Evolutionary conservation across 2,329 filamentous ascomycete species (phyloP).

Genomic region (Claviceps citrina): DNA sequence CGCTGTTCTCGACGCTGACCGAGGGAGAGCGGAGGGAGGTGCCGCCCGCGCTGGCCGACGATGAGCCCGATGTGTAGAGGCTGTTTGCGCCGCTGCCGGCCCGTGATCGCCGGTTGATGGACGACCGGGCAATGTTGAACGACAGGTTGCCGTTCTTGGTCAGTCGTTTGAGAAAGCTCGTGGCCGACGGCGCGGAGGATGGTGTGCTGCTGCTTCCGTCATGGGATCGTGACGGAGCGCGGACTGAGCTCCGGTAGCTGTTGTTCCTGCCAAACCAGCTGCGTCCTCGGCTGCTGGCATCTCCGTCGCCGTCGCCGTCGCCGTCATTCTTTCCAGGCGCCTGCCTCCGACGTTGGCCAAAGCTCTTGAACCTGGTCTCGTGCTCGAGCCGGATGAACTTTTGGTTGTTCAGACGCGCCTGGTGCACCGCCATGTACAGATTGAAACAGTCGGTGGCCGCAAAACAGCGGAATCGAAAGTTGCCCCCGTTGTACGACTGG

Average conservation of each 20-base stretch:
- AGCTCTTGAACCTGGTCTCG: conserved; percentile 57
- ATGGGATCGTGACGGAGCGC: conserved; percentile 51
- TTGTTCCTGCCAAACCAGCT: conserved; percentile 50
- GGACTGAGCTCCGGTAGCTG: conserved; percentile 46
- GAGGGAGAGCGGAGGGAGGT: conserved; percentile 38
- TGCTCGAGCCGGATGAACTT: conserved; percentile 61
- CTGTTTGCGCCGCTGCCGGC: conserved; percentile 40
- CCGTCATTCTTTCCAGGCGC: conserved; percentile 6
- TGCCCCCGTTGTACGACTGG: conserved; percentile 44
- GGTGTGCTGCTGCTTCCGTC: conserved; percentile 55
- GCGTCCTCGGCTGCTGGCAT: conserved; percentile 14
- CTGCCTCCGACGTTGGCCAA: conserved; percentile 39
- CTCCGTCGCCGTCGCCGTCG: not conserved
- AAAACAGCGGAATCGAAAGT: conserved; percentile 80
- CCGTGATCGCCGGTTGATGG: conserved; percentile 42
- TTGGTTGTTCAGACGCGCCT: conserved; percentile 79
- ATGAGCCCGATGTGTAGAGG: no score
- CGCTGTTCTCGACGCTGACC: conserved; percentile 36
- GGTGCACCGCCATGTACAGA: conserved; percentile 76
- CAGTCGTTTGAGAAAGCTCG: conserved; percentile 68
- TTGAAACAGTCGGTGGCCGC: conserved; percentile 62
- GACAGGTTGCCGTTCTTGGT: conserved; percentile 51
- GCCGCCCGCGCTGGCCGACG: no score
- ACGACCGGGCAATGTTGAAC: conserved; percentile 74
- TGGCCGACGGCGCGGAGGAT: conserved; percentile 48